Base-by-base conservation (phyloP, 371 early-diverging fungal genomes). In the Mucor racemosus region DNA sequence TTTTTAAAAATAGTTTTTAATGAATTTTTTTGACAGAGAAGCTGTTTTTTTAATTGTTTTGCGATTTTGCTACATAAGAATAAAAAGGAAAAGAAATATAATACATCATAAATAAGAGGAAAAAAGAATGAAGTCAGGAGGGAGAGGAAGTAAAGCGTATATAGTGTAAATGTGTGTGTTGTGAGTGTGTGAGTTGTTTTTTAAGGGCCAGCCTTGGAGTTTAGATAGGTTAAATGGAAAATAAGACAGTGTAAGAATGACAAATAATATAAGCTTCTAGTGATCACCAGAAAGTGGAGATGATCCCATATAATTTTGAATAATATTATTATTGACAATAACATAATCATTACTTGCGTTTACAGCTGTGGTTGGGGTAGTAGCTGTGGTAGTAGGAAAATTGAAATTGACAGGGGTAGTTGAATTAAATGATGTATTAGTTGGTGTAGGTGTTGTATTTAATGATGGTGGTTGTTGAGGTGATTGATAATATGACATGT, bases 241-340 rank as follows among this genome's bases (percentile, higher is more conserved):
- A 38, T 2, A 38, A 38, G 11, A 26, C 11, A 50, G 17, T 50
- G 50, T 26, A 50, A 26, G 5, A 17, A 44, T 19, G 10, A 50
- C 38, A 38, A 38, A 38, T 38, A 38, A 38, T 38, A 11, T 38
- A 9, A 1, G 7, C 5, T 38, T 50, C 50, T 50, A 50, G 9
- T 50, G 50, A 50, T 26, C 50, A 50, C 50, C 50, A 3, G 50
- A 7, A 50, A 50, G 50, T 50, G 50, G 50, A 19, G 50, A 50
- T 50, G 50, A 50, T 50, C 50, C 50, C 50, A 50, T 50, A 50
- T 21, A 50, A 50, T 19, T 50, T 50, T 50, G 50, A 50, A 50
- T 50, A n/a, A 50, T 50, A 26, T 50, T 50, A 26, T 50, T 26
- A 11, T 50, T 50, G 26, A 21, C 50, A 50, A 50, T 50, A 50